These are phyloP conservation scores for Urtica urens DNA, from an alignment of 306 rosid species.

Conservation along the genomic window DNA sequence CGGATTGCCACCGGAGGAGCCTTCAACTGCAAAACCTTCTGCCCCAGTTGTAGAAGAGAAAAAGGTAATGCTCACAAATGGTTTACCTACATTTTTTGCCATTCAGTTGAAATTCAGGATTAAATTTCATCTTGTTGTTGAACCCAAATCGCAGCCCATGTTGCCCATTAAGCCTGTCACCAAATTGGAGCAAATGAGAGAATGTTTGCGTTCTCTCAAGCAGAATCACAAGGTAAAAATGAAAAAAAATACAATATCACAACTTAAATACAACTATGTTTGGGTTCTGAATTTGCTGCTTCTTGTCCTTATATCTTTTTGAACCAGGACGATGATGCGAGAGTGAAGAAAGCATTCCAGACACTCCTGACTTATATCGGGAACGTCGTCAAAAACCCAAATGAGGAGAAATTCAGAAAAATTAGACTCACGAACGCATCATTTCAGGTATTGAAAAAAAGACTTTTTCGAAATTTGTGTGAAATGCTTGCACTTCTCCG, in stretches of 20 bases:
- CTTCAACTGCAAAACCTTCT: slow-evolving; percentile 54
- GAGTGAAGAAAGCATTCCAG: slow-evolving; percentile 76
- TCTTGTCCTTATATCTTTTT: neutral
- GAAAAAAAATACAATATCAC: neutral
- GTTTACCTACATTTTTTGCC: slow-evolving; percentile 1
- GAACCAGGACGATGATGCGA: slow-evolving; percentile 69
- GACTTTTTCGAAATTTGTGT: neutral
- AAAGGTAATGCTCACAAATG: slow-evolving; percentile 39
- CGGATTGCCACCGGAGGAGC: slow-evolving; percentile 79
- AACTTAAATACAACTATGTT: neutral
- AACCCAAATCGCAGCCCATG: slow-evolving; percentile 36
- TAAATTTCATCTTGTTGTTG: slow-evolving; percentile 7
- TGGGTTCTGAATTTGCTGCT: neutral
- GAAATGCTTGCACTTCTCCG: neutral
- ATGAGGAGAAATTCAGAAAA: slow-evolving; percentile 88
- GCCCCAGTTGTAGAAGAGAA: slow-evolving; percentile 77
- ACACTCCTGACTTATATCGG: slow-evolving; percentile 75
- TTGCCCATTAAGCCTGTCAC: slow-evolving; percentile 81
- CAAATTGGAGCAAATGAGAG: slow-evolving; percentile 89
- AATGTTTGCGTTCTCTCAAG: slow-evolving; percentile 82
- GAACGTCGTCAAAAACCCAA: slow-evolving; percentile 66
- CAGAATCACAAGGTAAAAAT: slow-evolving; percentile 81
- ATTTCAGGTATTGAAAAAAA: slow-evolving; percentile 72
- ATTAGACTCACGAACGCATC: slow-evolving; percentile 64
- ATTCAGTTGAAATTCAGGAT: neutral